These are phyloP conservation scores for Plasmodium blacklocki DNA, from an alignment of 169 alveolate genomes.

Conservation along the genomic window DNA sequence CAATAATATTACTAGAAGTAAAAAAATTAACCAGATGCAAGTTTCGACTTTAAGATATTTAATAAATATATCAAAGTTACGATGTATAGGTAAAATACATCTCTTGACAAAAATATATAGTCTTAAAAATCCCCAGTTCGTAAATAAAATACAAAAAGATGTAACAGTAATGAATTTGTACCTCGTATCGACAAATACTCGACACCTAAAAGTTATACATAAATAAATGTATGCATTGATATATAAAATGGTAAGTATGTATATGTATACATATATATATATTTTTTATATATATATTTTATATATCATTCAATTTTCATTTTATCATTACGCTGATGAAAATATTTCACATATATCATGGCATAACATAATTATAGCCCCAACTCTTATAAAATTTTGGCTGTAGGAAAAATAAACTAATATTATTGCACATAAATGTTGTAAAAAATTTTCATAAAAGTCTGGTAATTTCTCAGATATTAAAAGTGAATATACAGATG, in stretches of 20 bases:
- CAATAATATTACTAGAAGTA: slow-evolving; percentile 78
- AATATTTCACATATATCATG: slow-evolving; percentile 85
- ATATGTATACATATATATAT: neutral
- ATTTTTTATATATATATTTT: neutral
- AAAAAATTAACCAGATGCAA: slow-evolving; percentile 77
- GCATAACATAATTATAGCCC: slow-evolving; percentile 81
- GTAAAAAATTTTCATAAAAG: slow-evolving; percentile 80
- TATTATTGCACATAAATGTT: slow-evolving; percentile 80
- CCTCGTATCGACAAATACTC: slow-evolving; percentile 84
- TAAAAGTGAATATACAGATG: slow-evolving; percentile 74
- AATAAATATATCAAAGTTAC: slow-evolving; percentile 56
- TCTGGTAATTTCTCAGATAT: slow-evolving; percentile 81
- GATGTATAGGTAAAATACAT: slow-evolving; percentile 79
- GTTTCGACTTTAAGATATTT: slow-evolving; percentile 75
- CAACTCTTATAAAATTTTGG: slow-evolving; percentile 82
- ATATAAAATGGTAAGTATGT: neutral
- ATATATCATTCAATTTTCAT: too few relatives aligned
- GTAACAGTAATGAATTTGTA: slow-evolving; percentile 78
- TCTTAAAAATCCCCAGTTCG: slow-evolving; percentile 82
- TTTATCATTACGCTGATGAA: slow-evolving; percentile 80
- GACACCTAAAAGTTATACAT: slow-evolving; percentile 76
- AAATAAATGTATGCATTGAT: neutral
- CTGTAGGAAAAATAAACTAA: slow-evolving; percentile 82
- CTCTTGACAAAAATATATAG: slow-evolving; percentile 80
- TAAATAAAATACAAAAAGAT: slow-evolving; percentile 78